Base-by-base conservation (phyloP, 2,329 filamentous ascomycete species). In the Paraconiothyrium brasiliense region DNA sequence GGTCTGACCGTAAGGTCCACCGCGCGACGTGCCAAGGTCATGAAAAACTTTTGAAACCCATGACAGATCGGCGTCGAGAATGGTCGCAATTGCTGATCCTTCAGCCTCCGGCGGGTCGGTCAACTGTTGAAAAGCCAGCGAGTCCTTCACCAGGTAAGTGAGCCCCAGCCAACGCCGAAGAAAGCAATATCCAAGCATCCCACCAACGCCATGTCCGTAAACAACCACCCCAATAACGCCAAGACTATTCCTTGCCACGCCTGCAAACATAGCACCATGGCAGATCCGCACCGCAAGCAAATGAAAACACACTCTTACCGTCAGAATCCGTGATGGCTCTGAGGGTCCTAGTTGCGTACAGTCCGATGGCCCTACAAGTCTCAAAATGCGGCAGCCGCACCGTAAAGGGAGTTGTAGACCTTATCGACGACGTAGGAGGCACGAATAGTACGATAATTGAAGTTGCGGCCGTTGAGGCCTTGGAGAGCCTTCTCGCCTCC, bases 401-500 rank as follows among this genome's bases (percentile, higher is more conserved):
- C 70, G 68, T 69, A 97, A 82, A 97, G 88, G 86, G 92, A 96
- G 88, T 92, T 95, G 89, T 98, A 99, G 83, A 99, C 93, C 76
- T 94, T 94, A 82, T 99, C 95, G 80, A 98, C 94, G 82, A 99
- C 93, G 79, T 94, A 95, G 68, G 93, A 91, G 72, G 94, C 95
- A 78, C 92, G 94, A 80, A 99, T 97, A 85, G 92, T 93, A 75
- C 90, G 89, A 74, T 92, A 92, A 76, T 93, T 95, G 81, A 99
- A 99, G 81, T 92, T 97, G 77, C 95, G 90, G 76, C 95, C 95
- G 80, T 99, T 98, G 66, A 99, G 88, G 76, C 95, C 95, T 80
- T 97, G 96, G 82, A 98, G 96, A 73, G 95, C 95, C 78, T 97
- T 98, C 82, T 97, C 93, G 78, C 94, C 94, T 72, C 94, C 94